These are phyloP conservation scores for Rhododendron williamsianum DNA, from an alignment of 148 eudicot genomes.

Conservation along the genomic window DNA sequence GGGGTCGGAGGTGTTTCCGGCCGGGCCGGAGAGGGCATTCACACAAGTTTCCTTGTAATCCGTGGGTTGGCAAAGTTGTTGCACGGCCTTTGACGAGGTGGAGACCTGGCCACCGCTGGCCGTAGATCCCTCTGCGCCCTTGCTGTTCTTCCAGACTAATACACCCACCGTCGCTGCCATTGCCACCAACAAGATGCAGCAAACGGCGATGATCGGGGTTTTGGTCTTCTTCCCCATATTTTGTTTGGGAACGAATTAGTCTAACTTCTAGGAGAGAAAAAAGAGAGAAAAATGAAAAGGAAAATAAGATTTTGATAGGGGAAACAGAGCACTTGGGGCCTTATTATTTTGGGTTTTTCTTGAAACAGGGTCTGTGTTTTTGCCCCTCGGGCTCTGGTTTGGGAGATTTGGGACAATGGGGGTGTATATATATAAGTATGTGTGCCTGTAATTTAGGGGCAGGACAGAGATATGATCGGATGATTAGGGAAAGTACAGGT, in stretches of 20 bases:
- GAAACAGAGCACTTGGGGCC: background rate
- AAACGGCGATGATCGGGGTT: background rate
- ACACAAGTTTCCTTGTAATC: conserved; percentile 29
- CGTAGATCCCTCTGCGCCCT: background rate
- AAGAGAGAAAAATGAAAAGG: background rate
- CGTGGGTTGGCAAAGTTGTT: conserved; percentile 3
- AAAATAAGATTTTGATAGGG: background rate
- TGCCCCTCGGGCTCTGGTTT: background rate
- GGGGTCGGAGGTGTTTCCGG: conserved; percentile 30
- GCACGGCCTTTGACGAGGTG: background rate
- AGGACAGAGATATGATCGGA: background rate
- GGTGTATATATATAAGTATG: background rate
- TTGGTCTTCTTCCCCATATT: background rate
- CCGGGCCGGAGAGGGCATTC: conserved; percentile 16
- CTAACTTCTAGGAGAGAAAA: background rate
- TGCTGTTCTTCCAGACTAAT: background rate
- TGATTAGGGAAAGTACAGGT: background rate
- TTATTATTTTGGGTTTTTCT: background rate
- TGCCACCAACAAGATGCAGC: background rate
- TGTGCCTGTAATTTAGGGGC: background rate
- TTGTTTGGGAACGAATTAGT: background rate
- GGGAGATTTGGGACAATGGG: background rate
- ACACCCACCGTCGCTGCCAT: background rate
- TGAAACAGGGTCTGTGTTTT: background rate
- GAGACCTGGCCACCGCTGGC: background rate